Conservation (phyloP, 2,329 filamentous ascomycete genomes). For the Xylariomycetidae sp. region DNA sequence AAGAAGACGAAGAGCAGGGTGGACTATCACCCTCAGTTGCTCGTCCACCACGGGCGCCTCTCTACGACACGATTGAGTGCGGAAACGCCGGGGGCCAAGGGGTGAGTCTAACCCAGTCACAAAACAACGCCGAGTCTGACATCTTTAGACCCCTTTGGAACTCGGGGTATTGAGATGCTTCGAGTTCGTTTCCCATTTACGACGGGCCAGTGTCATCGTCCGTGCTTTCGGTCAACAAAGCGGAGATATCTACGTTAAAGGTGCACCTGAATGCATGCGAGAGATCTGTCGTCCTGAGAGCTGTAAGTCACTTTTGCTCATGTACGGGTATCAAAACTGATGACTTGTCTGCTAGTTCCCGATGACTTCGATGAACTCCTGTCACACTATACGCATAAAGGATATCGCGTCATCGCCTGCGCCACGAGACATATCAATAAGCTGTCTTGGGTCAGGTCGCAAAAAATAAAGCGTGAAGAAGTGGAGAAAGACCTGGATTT, state of each 20-base stretch:
- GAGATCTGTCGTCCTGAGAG: conserved; percentile 83
- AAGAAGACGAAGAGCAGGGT: conserved; percentile 68
- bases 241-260: conserved; percentile 89
- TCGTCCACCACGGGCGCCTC: conserved; percentile 63
- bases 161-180: conserved; percentile 88
- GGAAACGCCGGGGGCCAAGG: conserved; percentile 22
- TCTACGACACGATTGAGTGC: conserved; percentile 39
- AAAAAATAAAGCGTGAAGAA: conserved; percentile 85
- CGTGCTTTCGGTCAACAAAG: conserved; percentile 80
- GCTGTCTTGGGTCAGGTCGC: conserved; percentile 87
- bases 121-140: conserved; percentile 9
- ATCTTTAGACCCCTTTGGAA: conserved; percentile 57
- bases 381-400: conserved; percentile 87
- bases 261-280: conserved; percentile 92
- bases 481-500: conserved; percentile 83
- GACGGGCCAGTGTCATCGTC: conserved; percentile 88
- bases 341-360: conserved; percentile 53
- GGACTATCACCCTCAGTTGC: conserved; percentile 85
- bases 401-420: conserved; percentile 93
- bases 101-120: conserved; percentile 13
- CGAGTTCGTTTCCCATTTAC: conserved; percentile 90
- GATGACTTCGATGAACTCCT: conserved; percentile 85
- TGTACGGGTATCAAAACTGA: neutral
- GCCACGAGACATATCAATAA: conserved; percentile 84
- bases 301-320: conserved; percentile 47